Evolutionary conservation across 2,329 filamentous ascomycete genomes (phyloP).

Genomic region (Nannizziopsis barbatae): DNA sequence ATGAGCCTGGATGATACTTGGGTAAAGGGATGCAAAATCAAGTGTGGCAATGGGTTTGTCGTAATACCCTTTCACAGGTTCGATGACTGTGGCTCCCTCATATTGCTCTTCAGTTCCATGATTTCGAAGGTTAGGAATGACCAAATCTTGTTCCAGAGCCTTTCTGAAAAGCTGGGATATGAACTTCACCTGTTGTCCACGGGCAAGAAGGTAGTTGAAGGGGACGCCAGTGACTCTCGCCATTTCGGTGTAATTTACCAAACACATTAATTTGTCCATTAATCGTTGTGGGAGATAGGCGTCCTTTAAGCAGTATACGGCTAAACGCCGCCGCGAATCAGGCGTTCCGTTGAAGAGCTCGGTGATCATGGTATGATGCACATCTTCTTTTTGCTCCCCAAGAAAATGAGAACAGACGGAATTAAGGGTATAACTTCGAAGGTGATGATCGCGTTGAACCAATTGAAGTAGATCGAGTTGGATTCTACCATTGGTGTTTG

Average conservation of each 20-base stretch:
- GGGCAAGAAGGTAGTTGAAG: constrained; percentile 83
- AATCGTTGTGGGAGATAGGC: constrained; percentile 87
- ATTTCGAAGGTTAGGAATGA: constrained; percentile 74
- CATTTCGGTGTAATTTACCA: constrained; percentile 99
- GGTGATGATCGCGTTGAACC: constrained; percentile 85
- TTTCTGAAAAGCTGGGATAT: constrained; percentile 95
- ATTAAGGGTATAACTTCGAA: constrained; percentile 94
- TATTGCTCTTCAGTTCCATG: constrained; percentile 76
- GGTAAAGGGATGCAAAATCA: constrained; percentile 97
- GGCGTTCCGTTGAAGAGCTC: constrained; percentile 94
- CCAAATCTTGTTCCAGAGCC: constrained; percentile 80
- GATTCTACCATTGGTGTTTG: constrained; percentile 86
- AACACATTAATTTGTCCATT: constrained; percentile 94
- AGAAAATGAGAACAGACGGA: constrained; percentile 91
- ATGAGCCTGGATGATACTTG: constrained; percentile 97
- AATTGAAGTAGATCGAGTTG: constrained; percentile 92
- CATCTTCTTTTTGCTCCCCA: constrained; percentile 96
- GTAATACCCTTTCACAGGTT: constrained; percentile 87
- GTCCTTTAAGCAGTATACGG: constrained; percentile 95
- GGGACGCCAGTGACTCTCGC: constrained; percentile 97
- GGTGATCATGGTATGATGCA: constrained; percentile 98
- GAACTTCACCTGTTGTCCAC: constrained; percentile 95
- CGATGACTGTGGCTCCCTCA: constrained; percentile 94
- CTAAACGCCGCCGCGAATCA: constrained; percentile 79
- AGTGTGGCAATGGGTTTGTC: constrained; percentile 90